Conservation (phyloP, 2,329 filamentous ascomycete genomes). For the Triangularia setosa region DNA sequence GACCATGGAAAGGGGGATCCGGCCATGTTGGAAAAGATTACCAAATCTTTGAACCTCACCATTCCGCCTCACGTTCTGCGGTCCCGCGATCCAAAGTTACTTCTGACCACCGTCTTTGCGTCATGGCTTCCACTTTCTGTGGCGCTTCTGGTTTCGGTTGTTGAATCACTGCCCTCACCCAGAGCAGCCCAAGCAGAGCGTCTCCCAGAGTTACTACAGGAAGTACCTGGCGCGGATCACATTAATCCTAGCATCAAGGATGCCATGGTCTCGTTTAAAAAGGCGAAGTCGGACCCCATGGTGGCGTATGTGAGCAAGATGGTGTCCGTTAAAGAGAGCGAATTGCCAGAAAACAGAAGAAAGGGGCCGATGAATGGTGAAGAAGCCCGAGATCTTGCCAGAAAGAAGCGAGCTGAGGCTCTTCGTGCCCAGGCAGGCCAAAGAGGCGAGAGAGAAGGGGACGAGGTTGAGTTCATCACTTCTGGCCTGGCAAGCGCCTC, state of each 20-base stretch:
- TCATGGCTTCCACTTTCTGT: conserved; percentile 91
- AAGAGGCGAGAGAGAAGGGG: conserved; percentile 10
- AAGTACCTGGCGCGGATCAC: conserved; percentile 70
- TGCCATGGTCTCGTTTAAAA: conserved; percentile 81
- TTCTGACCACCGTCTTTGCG: conserved; percentile 82
- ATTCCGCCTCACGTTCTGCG: conserved; percentile 80
- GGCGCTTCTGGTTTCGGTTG: conserved; percentile 85
- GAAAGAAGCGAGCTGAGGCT: conserved; percentile 85
- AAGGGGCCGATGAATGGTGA: conserved; percentile 76
- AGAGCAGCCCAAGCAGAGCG: conserved; percentile 73
- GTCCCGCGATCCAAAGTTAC: conserved; percentile 75
- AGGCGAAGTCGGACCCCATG: conserved; percentile 66
- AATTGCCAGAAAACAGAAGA: conserved; percentile 82
- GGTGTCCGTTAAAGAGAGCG: conserved; percentile 90
- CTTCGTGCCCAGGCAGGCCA: conserved; percentile 67
- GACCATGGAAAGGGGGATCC: conserved; percentile 81
- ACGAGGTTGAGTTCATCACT: conserved; percentile 53
- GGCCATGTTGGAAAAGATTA: conserved; percentile 84
- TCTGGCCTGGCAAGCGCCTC: conserved; percentile 58
- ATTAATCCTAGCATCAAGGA: conserved; percentile 67
- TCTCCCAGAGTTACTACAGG: conserved; percentile 72
- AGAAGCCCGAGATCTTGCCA: conserved; percentile 82
- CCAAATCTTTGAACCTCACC: conserved; percentile 79
- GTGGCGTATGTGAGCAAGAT: conserved; percentile 98
- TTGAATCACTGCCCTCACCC: conserved; percentile 88